phyloP scores from a whole-genome alignment of 352 stramenopile species.

The Globisporangium rhizosaccharum region DNA sequence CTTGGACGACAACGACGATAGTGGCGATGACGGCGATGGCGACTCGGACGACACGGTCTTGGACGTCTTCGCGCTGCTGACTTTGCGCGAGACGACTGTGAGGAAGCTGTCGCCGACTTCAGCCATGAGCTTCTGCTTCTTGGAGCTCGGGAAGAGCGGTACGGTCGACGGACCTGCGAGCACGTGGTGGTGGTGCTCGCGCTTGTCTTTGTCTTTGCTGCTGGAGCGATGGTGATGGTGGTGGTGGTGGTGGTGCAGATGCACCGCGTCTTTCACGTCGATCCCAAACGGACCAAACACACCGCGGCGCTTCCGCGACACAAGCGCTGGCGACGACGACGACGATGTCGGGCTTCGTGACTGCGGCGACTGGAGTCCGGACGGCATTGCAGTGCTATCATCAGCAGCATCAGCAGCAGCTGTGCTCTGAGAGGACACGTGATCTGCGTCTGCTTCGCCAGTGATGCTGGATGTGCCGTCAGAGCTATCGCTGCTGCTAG shows the following conservation, averaged over 20 bases:
- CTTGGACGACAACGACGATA: background rate
- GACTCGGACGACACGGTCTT: background rate
- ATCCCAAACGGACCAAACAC: conserved; percentile 7
- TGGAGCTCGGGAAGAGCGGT: conserved; percentile 36
- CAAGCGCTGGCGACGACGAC: conserved; percentile 10
- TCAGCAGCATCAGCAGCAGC: background rate
- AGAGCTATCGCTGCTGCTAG: background rate
- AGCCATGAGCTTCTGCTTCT: conserved; percentile 49
- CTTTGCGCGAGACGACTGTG: conserved; percentile 32
- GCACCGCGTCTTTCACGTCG: conserved; percentile 1
- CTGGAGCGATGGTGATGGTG: background rate
- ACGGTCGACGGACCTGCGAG: conserved; percentile 2
- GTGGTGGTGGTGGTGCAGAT: background rate
- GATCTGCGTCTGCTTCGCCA: background rate
- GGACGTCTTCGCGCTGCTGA: background rate
- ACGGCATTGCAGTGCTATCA: background rate
- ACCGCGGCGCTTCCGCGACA: conserved; percentile 17
- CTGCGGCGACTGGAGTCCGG: conserved; percentile 9
- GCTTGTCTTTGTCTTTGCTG: background rate
- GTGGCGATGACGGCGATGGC: background rate
- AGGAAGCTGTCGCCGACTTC: conserved; percentile 34
- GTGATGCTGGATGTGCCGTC: no score
- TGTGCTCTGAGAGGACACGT: background rate
- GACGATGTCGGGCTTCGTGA: conserved; percentile 11
- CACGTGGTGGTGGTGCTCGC: background rate